Evolutionary conservation across 306 rosid genomes (phyloP), one percentile per base, ranked within the genome.

Genomic region (Gynostemma pentaphyllum): DNA sequence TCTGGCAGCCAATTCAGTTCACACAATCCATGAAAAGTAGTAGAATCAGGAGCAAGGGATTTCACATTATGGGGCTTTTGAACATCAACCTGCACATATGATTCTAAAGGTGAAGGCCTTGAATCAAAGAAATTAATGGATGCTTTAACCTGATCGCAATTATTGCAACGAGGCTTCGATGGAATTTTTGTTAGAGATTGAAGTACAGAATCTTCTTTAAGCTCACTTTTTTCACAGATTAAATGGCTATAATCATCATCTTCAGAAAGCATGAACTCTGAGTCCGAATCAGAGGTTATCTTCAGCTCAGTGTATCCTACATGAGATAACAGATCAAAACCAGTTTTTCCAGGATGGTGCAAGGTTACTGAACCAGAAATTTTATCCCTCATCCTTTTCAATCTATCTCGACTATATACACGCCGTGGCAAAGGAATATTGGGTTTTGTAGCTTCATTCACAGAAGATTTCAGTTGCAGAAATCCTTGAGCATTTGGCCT

Each of bases 231-330:
- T 59, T 61, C 80, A 60, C 32, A 60, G 68, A 64, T 68, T 65
- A 66, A 34, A 75, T 74, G 49, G 45, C 62, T 51, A 50, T n/a
- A 74, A 60, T 73, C 87, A 3, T 87, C 86, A 1, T 87, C 84
- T 55, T 83, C 87, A 48, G 85, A 83, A 75, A 75, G 72, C 40
- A 68, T 74, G 47, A 78, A 45, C 55, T 91, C 95, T 7, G 85
- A 78, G 49, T 90, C 96, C 36, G 85, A 80, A 68, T 90, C 97
- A 67, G 96, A 85, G 66, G 16, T 46, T 42, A 78, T 72, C 54
- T 79, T 85, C 75, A 83, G 70, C 72, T 80, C 83, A 13, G 56
- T 71, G 77, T 83, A 81, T 24, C 82, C 87, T 27, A 77, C 79
- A 62, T 72, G 67, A 62, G 83, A 65, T 50, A 80, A 62, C 27